A percentile compares a stretch with the other conserved stretches of the same genome.
phyloP scores from a whole-genome alignment of 345 rosid species.

The Eucalyptus cloeziana region DNA sequence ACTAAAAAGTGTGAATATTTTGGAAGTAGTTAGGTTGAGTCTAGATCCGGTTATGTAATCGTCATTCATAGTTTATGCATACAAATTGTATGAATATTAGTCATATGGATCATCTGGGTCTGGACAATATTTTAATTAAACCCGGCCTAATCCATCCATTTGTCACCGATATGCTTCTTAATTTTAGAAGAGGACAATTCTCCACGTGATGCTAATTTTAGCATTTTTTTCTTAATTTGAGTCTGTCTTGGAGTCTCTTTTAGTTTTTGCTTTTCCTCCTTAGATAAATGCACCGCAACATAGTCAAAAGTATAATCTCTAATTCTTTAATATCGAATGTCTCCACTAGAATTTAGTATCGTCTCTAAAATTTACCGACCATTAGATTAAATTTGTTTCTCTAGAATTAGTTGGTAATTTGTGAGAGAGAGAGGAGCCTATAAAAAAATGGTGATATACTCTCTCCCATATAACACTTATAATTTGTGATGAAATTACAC shows the following conservation, averaged over 20 bases:
- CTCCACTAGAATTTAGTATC: neutral
- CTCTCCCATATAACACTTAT: neutral
- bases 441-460: neutral
- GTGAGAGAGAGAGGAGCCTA: neutral
- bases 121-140: rapidly evolving
- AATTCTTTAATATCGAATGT: neutral
- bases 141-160: neutral
- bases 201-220: rapidly evolving
- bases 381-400: neutral
- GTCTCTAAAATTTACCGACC: neutral
- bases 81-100: neutral
- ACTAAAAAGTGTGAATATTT: neutral
- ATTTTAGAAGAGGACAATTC: neutral
- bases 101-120: neutral
- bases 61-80: neutral
- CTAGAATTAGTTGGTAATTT: neutral
- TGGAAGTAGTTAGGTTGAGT: neutral
- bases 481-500: neutral
- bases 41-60: neutral
- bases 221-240: neutral
- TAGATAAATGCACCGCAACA: neutral
- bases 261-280: neutral
- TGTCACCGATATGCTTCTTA: neutral
- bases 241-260: neutral
- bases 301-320: neutral